Evolutionary conservation across 352 stramenopile species (phyloP).

Genomic region (Pythium angustatum): DNA sequence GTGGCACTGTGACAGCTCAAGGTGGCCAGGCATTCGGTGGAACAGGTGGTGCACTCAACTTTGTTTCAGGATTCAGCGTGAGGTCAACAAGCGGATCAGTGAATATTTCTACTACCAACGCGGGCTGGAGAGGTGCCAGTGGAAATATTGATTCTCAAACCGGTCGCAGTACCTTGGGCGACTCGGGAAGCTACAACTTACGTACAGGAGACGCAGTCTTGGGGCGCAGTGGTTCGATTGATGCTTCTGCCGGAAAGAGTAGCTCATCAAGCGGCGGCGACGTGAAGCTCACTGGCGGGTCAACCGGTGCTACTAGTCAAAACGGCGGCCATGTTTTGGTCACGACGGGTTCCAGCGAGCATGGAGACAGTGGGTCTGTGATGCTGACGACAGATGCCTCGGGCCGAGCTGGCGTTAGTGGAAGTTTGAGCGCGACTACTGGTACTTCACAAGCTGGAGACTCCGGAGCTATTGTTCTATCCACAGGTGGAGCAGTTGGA

Average conservation of each 20-base stretch:
- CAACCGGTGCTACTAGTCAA: conserved; percentile 34
- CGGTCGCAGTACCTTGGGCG: conserved; percentile 48
- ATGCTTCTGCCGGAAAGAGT: conserved; percentile 61
- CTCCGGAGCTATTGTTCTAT: conserved; percentile 67
- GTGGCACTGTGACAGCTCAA: conserved; percentile 47
- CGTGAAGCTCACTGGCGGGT: conserved; percentile 71
- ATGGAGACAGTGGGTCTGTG: conserved; percentile 78
- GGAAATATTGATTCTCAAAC: conserved; percentile 68
- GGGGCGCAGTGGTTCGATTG: conserved; percentile 43
- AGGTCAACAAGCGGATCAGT: conserved; percentile 58
- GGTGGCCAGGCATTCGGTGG: conserved; percentile 49
- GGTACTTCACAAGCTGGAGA: conserved; percentile 55
- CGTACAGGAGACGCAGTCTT: conserved; percentile 58
- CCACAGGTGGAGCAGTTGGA: conserved; percentile 60
- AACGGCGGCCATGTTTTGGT: conserved; percentile 81
- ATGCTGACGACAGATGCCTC: conserved; percentile 72
- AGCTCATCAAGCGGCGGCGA: conserved; percentile 59
- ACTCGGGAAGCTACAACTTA: conserved; percentile 60
- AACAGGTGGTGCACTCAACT: conserved; percentile 51
- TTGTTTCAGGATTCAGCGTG: conserved; percentile 43
- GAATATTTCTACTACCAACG: conserved; percentile 63
- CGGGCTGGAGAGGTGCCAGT: conserved; percentile 62
- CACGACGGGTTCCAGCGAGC: conserved; percentile 65
- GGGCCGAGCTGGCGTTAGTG: conserved; percentile 73
- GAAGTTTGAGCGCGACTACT: conserved; percentile 63